phyloP scores from a whole-genome alignment of 441 rosid genomes.

The Flueggea neowawraea region DNA sequence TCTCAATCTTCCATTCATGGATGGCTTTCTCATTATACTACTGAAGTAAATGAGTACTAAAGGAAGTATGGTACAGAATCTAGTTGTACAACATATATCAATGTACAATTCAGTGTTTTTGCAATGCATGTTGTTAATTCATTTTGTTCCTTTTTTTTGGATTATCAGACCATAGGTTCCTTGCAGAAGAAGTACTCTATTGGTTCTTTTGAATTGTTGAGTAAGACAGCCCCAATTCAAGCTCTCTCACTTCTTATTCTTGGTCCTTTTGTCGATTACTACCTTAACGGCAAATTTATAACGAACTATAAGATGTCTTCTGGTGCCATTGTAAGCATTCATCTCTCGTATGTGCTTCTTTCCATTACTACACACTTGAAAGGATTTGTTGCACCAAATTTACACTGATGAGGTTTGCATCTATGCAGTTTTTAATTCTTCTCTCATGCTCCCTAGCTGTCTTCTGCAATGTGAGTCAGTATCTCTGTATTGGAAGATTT shows the following conservation, averaged over 20 bases:
- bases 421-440: conserved; percentile 60
- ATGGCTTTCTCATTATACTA: no score
- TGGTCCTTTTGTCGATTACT: conserved; percentile 86
- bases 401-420: conserved; percentile 2
- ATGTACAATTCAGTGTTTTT: no score
- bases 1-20: no score
- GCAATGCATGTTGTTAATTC: not conserved
- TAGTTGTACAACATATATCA: no score
- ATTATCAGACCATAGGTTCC: conserved; percentile 81
- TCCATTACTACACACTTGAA: not conserved
- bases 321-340: conserved; percentile 65
- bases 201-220: conserved; percentile 91
- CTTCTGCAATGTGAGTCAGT: conserved; percentile 91
- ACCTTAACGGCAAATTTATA: conserved; percentile 59
- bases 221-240: conserved; percentile 97
- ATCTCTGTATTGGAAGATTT: conserved; percentile 81
- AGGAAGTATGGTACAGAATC: no score
- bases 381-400: not conserved
- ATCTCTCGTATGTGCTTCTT: not conserved
- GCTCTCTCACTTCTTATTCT: conserved; percentile 79
- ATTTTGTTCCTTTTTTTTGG: conserved; percentile 6
- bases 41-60: no score
- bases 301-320: conserved; percentile 61
- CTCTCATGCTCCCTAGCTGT: conserved; percentile 81
- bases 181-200: conserved; percentile 85